Evolutionary conservation across 345 rosid genomes (phyloP), one percentile per base, ranked within the genome.

Genomic region (Syzygium jambos): DNA sequence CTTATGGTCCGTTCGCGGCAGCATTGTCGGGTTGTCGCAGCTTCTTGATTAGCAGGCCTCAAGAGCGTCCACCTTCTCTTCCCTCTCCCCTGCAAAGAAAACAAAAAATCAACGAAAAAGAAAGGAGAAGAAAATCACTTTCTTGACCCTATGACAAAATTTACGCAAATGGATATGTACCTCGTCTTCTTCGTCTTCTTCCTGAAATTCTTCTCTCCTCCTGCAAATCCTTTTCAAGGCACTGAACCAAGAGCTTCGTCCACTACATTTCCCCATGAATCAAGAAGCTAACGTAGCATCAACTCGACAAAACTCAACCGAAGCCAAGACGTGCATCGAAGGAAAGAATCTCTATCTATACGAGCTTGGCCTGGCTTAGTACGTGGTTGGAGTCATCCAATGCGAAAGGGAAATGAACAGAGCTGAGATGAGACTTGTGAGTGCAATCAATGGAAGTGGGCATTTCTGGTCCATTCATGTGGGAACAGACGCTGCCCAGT

Each of bases 61-160:
- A 93, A 91, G 88, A 95, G 92, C 52, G 94, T 85, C 99, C 94
- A 95, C 86, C 93, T 94, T 87, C 94, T 85, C 90, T 93, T 97
- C 63, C 93, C 94, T 89, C 98, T 93, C 90, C 92, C 94, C 98
- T 95, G 93, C 90, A 51, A 78, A 2, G 11, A 6, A 8, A 21
- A 59, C 34, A 9, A 11, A 22, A 57, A 52, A 41, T 51, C 8
- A 46, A 13, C 41, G 38, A 19, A 38, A 73, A 38, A 21, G 25
- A 21, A 11, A 73, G 25, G 49, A 9, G 82, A 34, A 34, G 11
- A 38, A 38, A 41, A 38, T 73, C 82, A 73, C 82, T 73, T 21
- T 11, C 11, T 38, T 41, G 82, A 73, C 49, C 82, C 27, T 73
- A 11, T 73, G 7, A 10, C 49, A 73, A 73, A 73, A 73, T 73